Evolutionary conservation across 306 rosid genomes (phyloP).

Genomic region (Medicago ruthenica): DNA sequence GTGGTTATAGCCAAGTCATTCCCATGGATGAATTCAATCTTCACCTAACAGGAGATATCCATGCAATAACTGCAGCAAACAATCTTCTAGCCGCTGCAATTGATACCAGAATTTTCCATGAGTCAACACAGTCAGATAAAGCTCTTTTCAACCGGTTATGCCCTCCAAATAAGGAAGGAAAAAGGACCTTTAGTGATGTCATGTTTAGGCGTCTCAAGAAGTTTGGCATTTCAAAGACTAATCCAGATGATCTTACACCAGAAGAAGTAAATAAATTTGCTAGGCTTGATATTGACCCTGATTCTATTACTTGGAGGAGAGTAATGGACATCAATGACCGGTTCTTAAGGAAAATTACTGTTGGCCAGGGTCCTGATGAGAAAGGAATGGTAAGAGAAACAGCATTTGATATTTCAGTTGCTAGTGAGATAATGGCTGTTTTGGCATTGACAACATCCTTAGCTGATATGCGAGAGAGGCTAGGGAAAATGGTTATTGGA

Average conservation of each 20-base stretch:
- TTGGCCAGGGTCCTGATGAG: slow-evolving; percentile 97
- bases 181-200: slow-evolving; percentile 72
- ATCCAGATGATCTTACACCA: slow-evolving; percentile 84
- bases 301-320: slow-evolving; percentile 94
- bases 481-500: slow-evolving; percentile 96
- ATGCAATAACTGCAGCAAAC: slow-evolving; percentile 97
- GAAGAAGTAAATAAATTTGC: slow-evolving; percentile 88
- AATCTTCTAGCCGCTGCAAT: slow-evolving; percentile 98
- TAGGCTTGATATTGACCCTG: slow-evolving; percentile 89
- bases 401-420: slow-evolving; percentile 92
- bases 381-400: slow-evolving; percentile 99
- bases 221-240: slow-evolving; percentile 80
- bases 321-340: slow-evolving; percentile 97
- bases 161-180: slow-evolving; percentile 93
- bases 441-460: slow-evolving; percentile 91
- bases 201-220: slow-evolving; percentile 86
- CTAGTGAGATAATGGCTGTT: slow-evolving; percentile 99
- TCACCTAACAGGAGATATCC: slow-evolving; percentile 96
- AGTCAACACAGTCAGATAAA: slow-evolving; percentile 90
- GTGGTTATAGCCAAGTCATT: slow-evolving; percentile 98
- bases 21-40: slow-evolving; percentile 99
- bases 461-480: slow-evolving; percentile 95
- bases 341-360: slow-evolving; percentile 83
- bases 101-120: slow-evolving; percentile 92
- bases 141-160: slow-evolving; percentile 93